phyloP scores from a whole-genome alignment of 2,329 filamentous ascomycete species.

The Talaromyces islandicus region DNA sequence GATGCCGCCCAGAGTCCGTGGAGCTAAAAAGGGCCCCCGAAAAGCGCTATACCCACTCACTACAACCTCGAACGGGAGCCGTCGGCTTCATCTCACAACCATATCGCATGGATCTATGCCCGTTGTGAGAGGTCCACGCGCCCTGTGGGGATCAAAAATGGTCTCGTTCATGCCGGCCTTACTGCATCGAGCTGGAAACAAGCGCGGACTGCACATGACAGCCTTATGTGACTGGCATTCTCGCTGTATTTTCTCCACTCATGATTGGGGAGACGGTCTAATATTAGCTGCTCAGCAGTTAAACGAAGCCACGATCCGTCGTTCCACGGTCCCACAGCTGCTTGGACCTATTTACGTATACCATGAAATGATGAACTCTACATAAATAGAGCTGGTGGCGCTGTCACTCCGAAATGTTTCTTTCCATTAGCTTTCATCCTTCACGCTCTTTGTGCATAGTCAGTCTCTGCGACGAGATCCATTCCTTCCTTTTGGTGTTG shows the following conservation, averaged over 20 bases:
- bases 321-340: background rate
- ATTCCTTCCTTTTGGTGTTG: constrained; percentile 3
- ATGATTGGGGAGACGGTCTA: background rate
- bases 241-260: background rate
- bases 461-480: background rate
- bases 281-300: background rate
- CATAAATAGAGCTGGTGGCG: background rate
- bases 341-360: background rate
- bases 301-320: background rate
- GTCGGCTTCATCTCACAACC: background rate
- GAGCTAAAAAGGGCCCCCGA: background rate
- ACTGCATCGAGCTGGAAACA: background rate
- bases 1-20: background rate
- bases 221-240: background rate
- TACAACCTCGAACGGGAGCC: background rate
- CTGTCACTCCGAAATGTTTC: background rate
- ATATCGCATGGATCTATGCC: background rate
- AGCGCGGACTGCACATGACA: background rate
- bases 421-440: background rate
- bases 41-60: background rate
- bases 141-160: background rate
- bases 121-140: background rate
- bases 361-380: background rate
- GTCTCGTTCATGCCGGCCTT: background rate
- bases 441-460: background rate